Evolutionary conservation across 306 rosid genomes (phyloP).

Genomic region (Medicago ruthenica): DNA sequence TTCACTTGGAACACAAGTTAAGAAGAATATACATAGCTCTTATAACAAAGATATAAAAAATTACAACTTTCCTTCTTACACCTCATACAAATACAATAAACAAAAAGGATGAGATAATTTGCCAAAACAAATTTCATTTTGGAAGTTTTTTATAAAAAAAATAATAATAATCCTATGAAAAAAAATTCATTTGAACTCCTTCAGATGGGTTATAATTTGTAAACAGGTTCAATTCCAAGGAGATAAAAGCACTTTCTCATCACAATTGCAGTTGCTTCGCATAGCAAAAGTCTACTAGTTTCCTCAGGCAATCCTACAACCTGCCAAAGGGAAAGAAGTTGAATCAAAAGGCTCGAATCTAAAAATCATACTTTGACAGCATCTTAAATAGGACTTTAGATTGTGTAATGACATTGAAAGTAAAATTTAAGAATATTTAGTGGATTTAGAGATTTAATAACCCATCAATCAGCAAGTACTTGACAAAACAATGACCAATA

Average conservation of each 20-base stretch:
- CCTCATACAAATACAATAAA: slow-evolving; percentile 22
- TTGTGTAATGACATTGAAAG: not conserved
- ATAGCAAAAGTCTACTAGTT: slow-evolving; percentile 88
- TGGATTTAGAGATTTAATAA: slow-evolving; percentile 7
- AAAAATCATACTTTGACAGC: slow-evolving; percentile 32
- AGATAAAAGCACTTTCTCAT: slow-evolving; percentile 91
- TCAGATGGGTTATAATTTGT: slow-evolving; percentile 63
- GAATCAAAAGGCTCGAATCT: slow-evolving; percentile 20
- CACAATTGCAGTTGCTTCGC: slow-evolving; percentile 91
- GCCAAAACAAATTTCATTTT: not conserved
- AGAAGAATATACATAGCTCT: slow-evolving; percentile 6
- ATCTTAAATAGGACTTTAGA: not conserved
- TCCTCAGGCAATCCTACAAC: slow-evolving; percentile 85
- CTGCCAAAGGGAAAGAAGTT: slow-evolving; percentile 48
- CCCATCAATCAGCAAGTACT: not conserved
- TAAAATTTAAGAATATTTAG: not conserved
- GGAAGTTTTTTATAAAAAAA: not conserved
- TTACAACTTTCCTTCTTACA: slow-evolving; percentile 34
- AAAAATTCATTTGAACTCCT: slow-evolving; percentile 28
- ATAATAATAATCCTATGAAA: not conserved
- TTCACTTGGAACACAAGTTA: not conserved
- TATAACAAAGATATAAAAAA: slow-evolving; percentile 22
- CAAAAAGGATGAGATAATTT: slow-evolving; percentile 7
- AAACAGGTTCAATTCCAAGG: slow-evolving; percentile 86
- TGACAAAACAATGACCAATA: not conserved